Evolutionary conservation across 306 rosid species (phyloP), one percentile per base, ranked within the genome.

Genomic region (Begonia masoniana): DNA sequence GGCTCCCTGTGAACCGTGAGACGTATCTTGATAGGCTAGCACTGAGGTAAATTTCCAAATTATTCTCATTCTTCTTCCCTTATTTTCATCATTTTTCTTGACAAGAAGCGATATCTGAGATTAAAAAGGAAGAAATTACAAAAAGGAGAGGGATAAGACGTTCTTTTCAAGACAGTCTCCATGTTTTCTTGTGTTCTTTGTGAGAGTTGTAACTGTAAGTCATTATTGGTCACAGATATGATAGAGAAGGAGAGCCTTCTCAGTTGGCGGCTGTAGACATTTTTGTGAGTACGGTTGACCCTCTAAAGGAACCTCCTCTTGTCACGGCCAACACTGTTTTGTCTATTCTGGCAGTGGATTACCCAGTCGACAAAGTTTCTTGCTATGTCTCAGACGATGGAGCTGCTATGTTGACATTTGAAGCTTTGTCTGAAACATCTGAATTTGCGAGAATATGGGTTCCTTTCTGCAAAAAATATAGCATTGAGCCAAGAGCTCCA

Each of bases 321-420:
- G 96, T 91, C 56, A 91, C 99, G 54, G 96, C 99, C 57, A 91
- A 91, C 62, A 91, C 99, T 0, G 92, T 91, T 55, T 74, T 91
- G 42, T 91, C 99, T 51, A 91, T 91, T 72, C 99, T 91, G 21
- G 76, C 99, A 10, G 88, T 91, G 57, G 99, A 91, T 76, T 91
- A 91, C 50, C 99, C 99, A 6, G 94, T 86, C 49, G 96, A 91
- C 70, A 91, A 91, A 78, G 88, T 91, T 72, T 91, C 99, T 31
- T 91, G 99, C 83, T 91, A 91, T 63, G 83, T 91, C 19, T 91
- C 99, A 68, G 99, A 91, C 55, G 99, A 91, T 64, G 99, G 99
- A 59, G 96, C 99, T 16, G 92, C 99, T 52, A 86, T 91, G 99
- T 71, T 91, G 74, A 73, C 99, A 39, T 91, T 91, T 71, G 99